Evolutionary conservation across 1,284 basidiomycete species (phyloP), one percentile per base, ranked within the genome.

Genomic region (Tilletiopsis washingtonensis): DNA sequence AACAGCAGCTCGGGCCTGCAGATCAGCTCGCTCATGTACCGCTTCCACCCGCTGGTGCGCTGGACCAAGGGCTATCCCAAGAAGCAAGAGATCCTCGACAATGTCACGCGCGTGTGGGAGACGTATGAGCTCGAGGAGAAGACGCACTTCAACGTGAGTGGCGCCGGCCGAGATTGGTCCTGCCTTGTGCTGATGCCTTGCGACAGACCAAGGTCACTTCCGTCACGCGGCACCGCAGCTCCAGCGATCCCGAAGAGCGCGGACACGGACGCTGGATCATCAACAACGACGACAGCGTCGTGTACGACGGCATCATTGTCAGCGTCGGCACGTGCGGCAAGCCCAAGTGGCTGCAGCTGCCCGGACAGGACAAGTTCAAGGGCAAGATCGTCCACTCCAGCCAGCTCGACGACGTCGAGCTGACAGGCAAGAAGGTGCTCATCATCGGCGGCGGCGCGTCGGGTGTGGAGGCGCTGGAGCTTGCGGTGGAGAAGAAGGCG

Each of bases 401-500:
- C 0, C 73, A 81, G 57, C 77, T 83, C 9, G 78, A 80, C 54
- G 62, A 75, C 5, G 59, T 70, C 2, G 70, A 75, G 15, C 67
- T 74, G 41, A 56, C 67, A 43, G 80, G 77, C 0, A 81, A 81
- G 71, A 77, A 74, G 15, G 68, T 72, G 0, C 29, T 69, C n/a
- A 54, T 72, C 36, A 54, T 84, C 21, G 82, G 82, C 0, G 78
- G 78, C 36, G 81, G 81, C 0, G 82, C 82, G 0, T 80, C 78
- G 43, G 81, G 80, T 6, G 79, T 83, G 15, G 82, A 83, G 60
- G 79, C 81, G 1, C 79, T 81, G n/a, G 81, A 83, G 60, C 55
- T 69, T 0, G 68, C 67, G 9, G 57, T 67, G 5, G 59, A 71
- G 3, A 74, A 77, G 44, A 76, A 77, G 19, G 81, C 80, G 3